Base-by-base conservation (phyloP, 257 asterid genomes). In the Scutellaria minor region DNA sequence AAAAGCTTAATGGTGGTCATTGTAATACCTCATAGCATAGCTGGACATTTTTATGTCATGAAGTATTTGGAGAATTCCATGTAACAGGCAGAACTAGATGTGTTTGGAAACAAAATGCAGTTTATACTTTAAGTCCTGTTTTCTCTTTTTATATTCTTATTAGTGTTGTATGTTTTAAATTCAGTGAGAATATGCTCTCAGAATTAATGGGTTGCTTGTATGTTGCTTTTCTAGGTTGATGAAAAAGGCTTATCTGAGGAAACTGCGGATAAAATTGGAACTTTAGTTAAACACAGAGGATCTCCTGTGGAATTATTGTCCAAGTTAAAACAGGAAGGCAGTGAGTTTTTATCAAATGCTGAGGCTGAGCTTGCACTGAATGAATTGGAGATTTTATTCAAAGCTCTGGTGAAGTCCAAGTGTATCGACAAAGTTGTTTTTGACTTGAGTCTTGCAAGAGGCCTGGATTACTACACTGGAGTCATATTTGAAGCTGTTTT, bases 371-470 rank as follows among this genome's bases (percentile, higher is more conserved):
- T 81, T 73, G 99, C 97, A 71, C 76, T 95, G 83, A 63, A 88
- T 66, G 99, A 95, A 72, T 76, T 92, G 74, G 98, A 92, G 82
- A 82, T 87, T 77, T 78, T 95, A 72, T 95, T 95, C 75, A 84
- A 84, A 80, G 90, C 96, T 64, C 75, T 95, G 74, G 87, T 56
- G 66, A 88, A 77, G 84, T 81, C 96, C 50, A 91, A 83, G 75
- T 90, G 98, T 64, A 82, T 85, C 11, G 52, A 80, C 79, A 90
- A 79, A 86, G 88, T 92, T 53, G 87, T 90, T 74, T 92, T 95
- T 69, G 99, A 92, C 85, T 79, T 95, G 86, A 95, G 99, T 76
- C 99, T 95, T 72, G 99, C 99, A 71, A 88, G 99, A 81, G 99
- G 99, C 48, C 86, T 95, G 78, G 99, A 95, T 83, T 95, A 95